Conservation (phyloP, 2,329 filamentous ascomycete genomes). For the Gaeumannomyces sp. region DNA sequence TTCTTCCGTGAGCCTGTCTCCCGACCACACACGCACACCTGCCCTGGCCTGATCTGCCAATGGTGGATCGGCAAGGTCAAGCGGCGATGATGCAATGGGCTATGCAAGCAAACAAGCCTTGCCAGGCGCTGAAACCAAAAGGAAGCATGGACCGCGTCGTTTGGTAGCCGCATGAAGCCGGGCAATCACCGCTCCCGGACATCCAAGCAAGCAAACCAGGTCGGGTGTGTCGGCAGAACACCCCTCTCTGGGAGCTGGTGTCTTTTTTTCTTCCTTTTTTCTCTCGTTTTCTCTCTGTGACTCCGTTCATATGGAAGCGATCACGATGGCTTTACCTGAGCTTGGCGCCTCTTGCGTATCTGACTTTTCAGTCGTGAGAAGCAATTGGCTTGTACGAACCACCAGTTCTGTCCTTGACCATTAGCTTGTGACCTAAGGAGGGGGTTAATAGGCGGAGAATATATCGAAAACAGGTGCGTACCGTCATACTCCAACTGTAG, state of each 20-base stretch:
- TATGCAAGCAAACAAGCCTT: neutral
- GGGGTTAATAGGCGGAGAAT: neutral
- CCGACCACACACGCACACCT: neutral
- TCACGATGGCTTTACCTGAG: constrained; percentile 61
- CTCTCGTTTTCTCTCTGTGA: neutral
- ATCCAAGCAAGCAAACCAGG: neutral
- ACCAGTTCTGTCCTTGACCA: constrained; percentile 52
- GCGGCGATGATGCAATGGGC: neutral
- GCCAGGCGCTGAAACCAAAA: neutral
- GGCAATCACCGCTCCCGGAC: neutral
- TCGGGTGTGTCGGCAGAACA: neutral
- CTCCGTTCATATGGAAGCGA: constrained; percentile 38
- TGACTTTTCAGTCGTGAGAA: constrained; percentile 60
- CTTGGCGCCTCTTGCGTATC: constrained; percentile 51
- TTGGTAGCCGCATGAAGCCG: neutral
- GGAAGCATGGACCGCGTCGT: neutral
- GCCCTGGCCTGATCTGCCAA: neutral
- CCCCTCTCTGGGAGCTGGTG: neutral
- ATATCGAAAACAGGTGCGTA: constrained; percentile 19
- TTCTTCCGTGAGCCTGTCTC: neutral
- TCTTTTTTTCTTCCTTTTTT: neutral
- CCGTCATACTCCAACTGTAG: constrained; percentile 70
- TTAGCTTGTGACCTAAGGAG: neutral
- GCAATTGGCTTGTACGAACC: constrained; percentile 56
- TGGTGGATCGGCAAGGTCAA: neutral